phyloP scores from a whole-genome alignment of 2,329 filamentous ascomycete species.

The Calcarisporium arbuscula region DNA sequence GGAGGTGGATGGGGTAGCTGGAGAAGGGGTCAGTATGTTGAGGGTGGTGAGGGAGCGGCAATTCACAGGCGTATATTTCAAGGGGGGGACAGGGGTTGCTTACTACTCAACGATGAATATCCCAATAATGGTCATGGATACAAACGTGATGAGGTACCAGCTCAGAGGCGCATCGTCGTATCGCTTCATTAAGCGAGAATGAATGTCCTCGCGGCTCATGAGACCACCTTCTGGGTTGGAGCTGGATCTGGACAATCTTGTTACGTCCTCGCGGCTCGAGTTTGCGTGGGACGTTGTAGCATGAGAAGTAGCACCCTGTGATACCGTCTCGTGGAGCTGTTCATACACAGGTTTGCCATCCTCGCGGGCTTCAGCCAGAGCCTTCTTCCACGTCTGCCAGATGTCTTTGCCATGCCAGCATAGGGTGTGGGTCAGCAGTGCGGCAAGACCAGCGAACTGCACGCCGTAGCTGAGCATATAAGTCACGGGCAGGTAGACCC shows the following conservation, averaged over 20 bases:
- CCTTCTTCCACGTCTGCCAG: conserved; percentile 66
- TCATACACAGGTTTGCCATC: conserved; percentile 46
- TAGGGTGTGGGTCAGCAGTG: conserved; percentile 71
- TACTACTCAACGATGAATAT: conserved; percentile 83
- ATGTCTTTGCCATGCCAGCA: conserved; percentile 86
- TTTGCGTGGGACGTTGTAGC: no score
- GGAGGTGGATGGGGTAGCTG: conserved; percentile 72
- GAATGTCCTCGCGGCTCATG: conserved; percentile 70
- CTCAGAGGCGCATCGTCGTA: conserved; percentile 76
- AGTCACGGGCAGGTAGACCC: conserved; percentile 79
- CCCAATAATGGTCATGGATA: conserved; percentile 69
- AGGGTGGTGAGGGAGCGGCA: background rate
- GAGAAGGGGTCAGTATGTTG: conserved; percentile 11
- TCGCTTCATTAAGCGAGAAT: conserved; percentile 74
- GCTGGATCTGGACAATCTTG: conserved; percentile 25
- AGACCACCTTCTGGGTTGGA: conserved; percentile 46
- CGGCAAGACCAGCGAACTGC: conserved; percentile 76
- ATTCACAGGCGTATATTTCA: background rate
- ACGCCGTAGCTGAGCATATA: conserved; percentile 83
- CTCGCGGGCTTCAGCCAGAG: conserved; percentile 55
- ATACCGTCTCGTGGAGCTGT: conserved; percentile 34
- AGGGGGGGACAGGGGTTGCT: conserved; percentile 23
- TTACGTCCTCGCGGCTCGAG: conserved; percentile 14
- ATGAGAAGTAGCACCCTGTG: no score
- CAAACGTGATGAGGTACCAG: conserved; percentile 74